A percentile compares a stretch with the other conserved stretches of the same genome.
Conservation (phyloP, 306 rosid genomes). For the Gastrolobium bilobum region DNA sequence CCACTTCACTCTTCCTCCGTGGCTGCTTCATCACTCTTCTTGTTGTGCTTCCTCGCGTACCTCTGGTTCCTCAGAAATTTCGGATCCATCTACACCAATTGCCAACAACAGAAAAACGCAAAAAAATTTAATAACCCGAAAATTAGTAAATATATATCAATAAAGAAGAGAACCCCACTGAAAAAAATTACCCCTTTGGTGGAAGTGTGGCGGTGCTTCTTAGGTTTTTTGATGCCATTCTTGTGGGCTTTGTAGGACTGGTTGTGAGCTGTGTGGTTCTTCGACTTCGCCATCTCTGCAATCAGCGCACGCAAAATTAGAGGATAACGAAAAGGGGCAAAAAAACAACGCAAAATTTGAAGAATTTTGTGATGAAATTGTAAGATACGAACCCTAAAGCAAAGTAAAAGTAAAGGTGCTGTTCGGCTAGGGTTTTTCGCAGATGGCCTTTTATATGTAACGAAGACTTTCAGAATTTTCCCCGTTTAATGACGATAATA, state of each 20-base stretch:
- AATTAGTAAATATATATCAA: background rate
- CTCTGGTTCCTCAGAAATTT: slow-evolving; percentile 99
- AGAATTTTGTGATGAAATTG: background rate
- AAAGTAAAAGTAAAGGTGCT: background rate
- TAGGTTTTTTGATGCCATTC: slow-evolving; percentile 97
- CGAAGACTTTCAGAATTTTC: background rate
- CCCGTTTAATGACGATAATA: background rate
- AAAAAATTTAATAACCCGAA: background rate
- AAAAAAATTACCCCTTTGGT: slow-evolving; percentile 82
- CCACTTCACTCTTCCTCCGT: slow-evolving; percentile 72
- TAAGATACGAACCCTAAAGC: slow-evolving; percentile 7
- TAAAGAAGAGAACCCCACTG: background rate
- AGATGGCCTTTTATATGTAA: background rate
- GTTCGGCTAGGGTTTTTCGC: slow-evolving; percentile 18
- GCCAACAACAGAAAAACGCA: background rate
- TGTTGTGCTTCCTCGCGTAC: slow-evolving; percentile 99
- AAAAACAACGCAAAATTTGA: background rate
- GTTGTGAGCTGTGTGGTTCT: slow-evolving; percentile 99
- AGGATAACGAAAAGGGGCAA: background rate
- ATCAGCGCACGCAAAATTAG: background rate
- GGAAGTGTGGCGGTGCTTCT: slow-evolving; percentile 94
- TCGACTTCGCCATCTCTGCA: slow-evolving; percentile 98
- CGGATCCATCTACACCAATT: slow-evolving; percentile 82
- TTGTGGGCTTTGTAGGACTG: slow-evolving; percentile 98
- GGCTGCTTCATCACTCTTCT: slow-evolving; percentile 61